Base-by-base conservation (phyloP, 345 rosid species). In the Citrus medica region DNA sequence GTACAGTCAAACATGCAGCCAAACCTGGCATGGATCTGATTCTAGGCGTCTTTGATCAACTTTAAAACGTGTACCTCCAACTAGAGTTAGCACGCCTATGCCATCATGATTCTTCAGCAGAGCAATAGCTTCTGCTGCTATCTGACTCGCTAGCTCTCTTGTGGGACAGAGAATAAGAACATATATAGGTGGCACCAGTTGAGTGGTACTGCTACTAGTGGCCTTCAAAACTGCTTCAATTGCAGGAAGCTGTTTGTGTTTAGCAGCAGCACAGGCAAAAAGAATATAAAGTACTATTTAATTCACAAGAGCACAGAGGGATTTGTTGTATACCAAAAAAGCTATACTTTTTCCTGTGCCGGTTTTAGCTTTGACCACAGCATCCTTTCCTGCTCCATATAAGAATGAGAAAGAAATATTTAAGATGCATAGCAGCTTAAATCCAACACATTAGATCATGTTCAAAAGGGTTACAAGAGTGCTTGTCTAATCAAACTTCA, bases 191-290 rank as follows among this genome's bases (percentile, higher is more conserved):
- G 85, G 83, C 67, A 88, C 92, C 77, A 81, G 84, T 48, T 84
- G 87, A 70, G 28, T 79, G 6, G 71, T 78, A 56, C 81, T 74
- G 76, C 78, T 81, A 76, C 78, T 86, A 74, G 75, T 81, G 80
- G 92, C 88, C 89, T 90, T 92, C 85, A 90, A 79, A 87, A 88
- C 98, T 93, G 99, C 87, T 97, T 97, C 98, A 94, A 93, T 92
- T 69, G 97, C 98, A 83, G 98, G 99, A 89, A 94, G 93, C 99
- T 96, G 92, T 88, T 90, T 87, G 84, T 79, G 83, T 87, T 90
- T 88, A 88, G 83, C 79, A 78, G 88, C 74, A 77, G 81, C 70
- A 77, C 71, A 82, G 81, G 79, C 80, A 79, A 53, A 80, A 80
- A 73, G 61, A 79, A 77, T 68, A 73, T 63, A 82, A 59, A 78